phyloP scores from a whole-genome alignment of 2,329 filamentous ascomycete species.

The Chalara sp. region DNA sequence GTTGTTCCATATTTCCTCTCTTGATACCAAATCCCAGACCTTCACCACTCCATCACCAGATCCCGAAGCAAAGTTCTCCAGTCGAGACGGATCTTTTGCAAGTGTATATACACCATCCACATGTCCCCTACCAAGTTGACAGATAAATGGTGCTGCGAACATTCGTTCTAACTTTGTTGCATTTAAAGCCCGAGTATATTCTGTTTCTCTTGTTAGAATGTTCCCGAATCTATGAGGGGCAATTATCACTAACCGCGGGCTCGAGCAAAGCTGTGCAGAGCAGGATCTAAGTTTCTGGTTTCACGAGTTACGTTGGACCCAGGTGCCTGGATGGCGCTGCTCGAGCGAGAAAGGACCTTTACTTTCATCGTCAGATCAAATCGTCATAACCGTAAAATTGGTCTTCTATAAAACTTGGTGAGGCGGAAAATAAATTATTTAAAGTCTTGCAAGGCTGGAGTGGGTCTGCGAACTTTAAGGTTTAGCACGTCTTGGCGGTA shows the following conservation, averaged over 20 bases:
- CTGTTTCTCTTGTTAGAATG: slow-evolving; percentile 79
- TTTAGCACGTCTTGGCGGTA: no score
- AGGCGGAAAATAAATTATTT: slow-evolving; percentile 4
- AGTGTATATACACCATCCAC: slow-evolving; percentile 84
- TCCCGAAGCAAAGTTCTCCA: slow-evolving; percentile 72
- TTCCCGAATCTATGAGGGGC: slow-evolving; percentile 3
- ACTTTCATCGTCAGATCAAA: slow-evolving; percentile 41
- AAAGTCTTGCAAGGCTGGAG: slow-evolving; percentile 16
- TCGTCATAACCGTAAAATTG: slow-evolving; percentile 12
- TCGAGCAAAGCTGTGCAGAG: slow-evolving; percentile 53
- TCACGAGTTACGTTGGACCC: slow-evolving; percentile 59
- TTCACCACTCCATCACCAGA: slow-evolving; percentile 92
- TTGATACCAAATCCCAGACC: slow-evolving; percentile 74
- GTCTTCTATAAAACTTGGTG: slow-evolving; percentile 2
- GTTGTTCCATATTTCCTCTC: slow-evolving; percentile 68
- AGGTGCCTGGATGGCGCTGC: slow-evolving; percentile 57
- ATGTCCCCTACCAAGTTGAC: slow-evolving; percentile 81
- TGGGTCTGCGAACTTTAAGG: no score
- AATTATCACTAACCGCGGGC: not conserved
- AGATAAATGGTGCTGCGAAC: slow-evolving; percentile 80
- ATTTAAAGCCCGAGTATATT: slow-evolving; percentile 73
- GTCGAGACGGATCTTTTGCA: slow-evolving; percentile 69
- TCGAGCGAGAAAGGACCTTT: slow-evolving; percentile 60
- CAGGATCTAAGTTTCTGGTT: slow-evolving; percentile 71
- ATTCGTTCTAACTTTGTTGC: slow-evolving; percentile 91